Base-by-base conservation (phyloP, 768 basidiomycete species). In the Sarcomyxa edulis region DNA sequence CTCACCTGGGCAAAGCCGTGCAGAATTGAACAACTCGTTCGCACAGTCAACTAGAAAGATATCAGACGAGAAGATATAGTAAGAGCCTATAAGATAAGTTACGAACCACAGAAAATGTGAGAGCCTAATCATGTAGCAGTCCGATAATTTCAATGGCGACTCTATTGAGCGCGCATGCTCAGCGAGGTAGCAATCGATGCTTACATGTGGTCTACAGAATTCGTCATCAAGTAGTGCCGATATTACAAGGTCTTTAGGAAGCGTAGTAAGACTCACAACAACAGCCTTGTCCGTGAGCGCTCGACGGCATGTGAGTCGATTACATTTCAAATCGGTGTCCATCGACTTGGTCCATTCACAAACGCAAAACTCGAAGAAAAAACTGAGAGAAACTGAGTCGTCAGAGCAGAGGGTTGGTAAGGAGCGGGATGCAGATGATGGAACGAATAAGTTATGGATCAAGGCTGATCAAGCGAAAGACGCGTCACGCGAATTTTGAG, bases 81-180 rank as follows among this genome's bases (percentile, higher is more conserved):
- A 47, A 24, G 25, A 24, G 28, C 35, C 25, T 25, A 12, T n/a
- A 15, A 7, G 29, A 42, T 8, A 39, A 20, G 27, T 55, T 33
- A 42, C 62, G 51, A 58, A 84, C 87, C 70, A 54, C 87, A 90
- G 55, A 90, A 90, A 59, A 90, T 88, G 66, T 89, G 87, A 39
- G 87, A 88, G 62, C 87, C 87, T 88, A 43, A 12, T 32, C 2
- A 6, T 7, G n/a, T n/a, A 15, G 22, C 9, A 12, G 22, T 3
- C 11, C 6, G 35, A n/a, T 20, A 34, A 42, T 32, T n/a, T 20
- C 21, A 43, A 43, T 37, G 6, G 30, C 21, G 22, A 21, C 55
- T 58, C 38, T 24, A 11, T 20, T 43, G 23, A 32, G 24, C 18
- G 29, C 24, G n/a, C n/a, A 23, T 25, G n/a, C n/a, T n/a, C n/a